A percentile compares a stretch with the other conserved stretches of the same genome.
These are phyloP conservation scores for Oehlia diaphana DNA, from an alignment of 192 early-diverging fungal genomes.

Conservation along the genomic window DNA sequence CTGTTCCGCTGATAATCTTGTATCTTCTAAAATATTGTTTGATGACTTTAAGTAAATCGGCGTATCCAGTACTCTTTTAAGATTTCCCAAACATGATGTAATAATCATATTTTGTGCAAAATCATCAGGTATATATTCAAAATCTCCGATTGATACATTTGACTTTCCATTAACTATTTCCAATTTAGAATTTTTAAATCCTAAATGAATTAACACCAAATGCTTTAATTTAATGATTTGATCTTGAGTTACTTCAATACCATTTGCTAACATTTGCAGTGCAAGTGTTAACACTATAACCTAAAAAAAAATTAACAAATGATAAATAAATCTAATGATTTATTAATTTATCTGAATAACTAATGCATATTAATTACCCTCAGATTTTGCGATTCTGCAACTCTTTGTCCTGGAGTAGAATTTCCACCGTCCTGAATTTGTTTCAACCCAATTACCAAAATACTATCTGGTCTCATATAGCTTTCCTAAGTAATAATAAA, in stretches of 20 bases:
- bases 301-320: neutral
- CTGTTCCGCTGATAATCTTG: neutral
- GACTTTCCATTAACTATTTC: slow-evolving; percentile 37
- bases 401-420: slow-evolving; percentile 21
- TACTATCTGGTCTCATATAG: slow-evolving; percentile 30
- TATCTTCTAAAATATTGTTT: neutral
- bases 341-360: neutral
- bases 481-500: slow-evolving; percentile 18
- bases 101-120: slow-evolving; percentile 37
- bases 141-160: slow-evolving; percentile 44
- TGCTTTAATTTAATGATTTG: slow-evolving; percentile 52
- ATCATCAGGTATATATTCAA: slow-evolving; percentile 39
- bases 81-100: slow-evolving; percentile 35
- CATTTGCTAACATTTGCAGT: slow-evolving; percentile 58
- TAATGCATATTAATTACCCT: slow-evolving; percentile 26
- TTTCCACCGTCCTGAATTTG: neutral
- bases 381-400: slow-evolving; percentile 41
- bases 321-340: neutral
- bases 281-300: slow-evolving; percentile 47
- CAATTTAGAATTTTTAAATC: slow-evolving; percentile 49
- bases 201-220: slow-evolving; percentile 48
- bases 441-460: slow-evolving; percentile 25
- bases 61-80: slow-evolving; percentile 47
- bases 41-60: slow-evolving; percentile 31
- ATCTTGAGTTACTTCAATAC: slow-evolving; percentile 42